phyloP scores from a whole-genome alignment of 768 basidiomycete species.

The Zangia roseola region DNA sequence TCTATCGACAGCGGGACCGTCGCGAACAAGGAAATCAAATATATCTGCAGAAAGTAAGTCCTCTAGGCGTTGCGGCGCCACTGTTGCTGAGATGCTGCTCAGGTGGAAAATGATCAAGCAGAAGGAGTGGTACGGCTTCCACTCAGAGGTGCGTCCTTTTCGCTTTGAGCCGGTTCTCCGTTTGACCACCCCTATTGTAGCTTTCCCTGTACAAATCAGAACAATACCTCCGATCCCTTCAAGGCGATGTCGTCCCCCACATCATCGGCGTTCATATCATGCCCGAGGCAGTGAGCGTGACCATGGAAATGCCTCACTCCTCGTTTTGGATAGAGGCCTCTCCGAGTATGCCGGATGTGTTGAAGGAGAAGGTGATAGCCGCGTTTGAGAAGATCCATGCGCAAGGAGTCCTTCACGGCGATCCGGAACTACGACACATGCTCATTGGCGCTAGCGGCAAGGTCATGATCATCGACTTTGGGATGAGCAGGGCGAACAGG shows the following conservation, averaged over 20 bases:
- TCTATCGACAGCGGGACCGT: conserved; percentile 37
- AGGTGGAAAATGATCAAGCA: conserved; percentile 35
- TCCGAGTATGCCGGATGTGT: conserved; percentile 49
- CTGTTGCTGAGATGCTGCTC: conserved; percentile 5
- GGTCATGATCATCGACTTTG: conserved; percentile 57
- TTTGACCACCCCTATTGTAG: conserved; percentile 31
- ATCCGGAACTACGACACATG: conserved; percentile 49
- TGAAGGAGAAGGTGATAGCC: conserved; percentile 52
- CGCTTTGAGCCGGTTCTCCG: conserved; percentile 11
- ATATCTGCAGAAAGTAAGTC: conserved; percentile 38
- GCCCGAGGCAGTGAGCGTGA: conserved; percentile 37
- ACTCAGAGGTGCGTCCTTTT: conserved; percentile 35
- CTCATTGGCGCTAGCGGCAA: conserved; percentile 52
- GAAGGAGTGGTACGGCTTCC: conserved; percentile 39
- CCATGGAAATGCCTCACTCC: conserved; percentile 55
- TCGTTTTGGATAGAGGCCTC: conserved; percentile 64
- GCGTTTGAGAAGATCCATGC: conserved; percentile 50
- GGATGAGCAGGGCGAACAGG: conserved; percentile 34
- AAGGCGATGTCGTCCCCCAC: conserved; percentile 51
- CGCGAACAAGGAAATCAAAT: conserved; percentile 27
- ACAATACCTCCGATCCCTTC: conserved; percentile 46
- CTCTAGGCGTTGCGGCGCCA: not conserved
- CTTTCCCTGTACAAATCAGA: conserved; percentile 50
- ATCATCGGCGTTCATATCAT: conserved; percentile 50
- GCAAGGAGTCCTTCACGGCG: conserved; percentile 48